Evolutionary conservation across 2,329 filamentous ascomycete genomes (phyloP), one percentile per base, ranked within the genome.

Genomic region (Lachnellula willkommii): DNA sequence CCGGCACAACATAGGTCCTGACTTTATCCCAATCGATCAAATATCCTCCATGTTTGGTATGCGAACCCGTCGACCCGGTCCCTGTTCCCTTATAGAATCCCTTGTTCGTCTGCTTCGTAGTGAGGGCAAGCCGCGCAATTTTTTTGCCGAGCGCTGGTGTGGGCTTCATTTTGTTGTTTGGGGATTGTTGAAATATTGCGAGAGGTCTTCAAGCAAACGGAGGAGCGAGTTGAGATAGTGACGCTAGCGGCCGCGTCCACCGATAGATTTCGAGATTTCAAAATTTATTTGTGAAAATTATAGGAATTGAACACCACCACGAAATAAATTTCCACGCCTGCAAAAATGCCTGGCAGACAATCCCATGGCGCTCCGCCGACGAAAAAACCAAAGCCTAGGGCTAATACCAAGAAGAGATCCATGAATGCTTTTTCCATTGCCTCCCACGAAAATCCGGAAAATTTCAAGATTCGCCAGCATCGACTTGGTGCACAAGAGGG

Each of bases 61-160:
- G 90, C 14, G 78, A 75, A 72, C 94, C 94, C 84, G 95, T 91
- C 43, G 88, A 84, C 1, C 94, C 94, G 1, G 90, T 87, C 47
- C 92, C 81, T 67, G 88, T 96, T 70, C 94, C 94, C 80, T 97
- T 97, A 84, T 99, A 99, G 83, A 87, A 99, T 65, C 92, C 93
- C 70, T 90, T 90, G 72, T 88, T 89, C 71, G 93, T 87, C 74
- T 94, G 87, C 76, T 99, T 99, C 64, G 93, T 95, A 12, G 90
- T 96, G 68, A 99, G 82, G 52, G 81, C 80, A 57, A 92, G 78
- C 69, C 93, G 90, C 73, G 85, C 82, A 68, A 90, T 81, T 56
- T 82, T 81, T 70, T 84, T 78, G 65, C 81, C 79, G 67, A 95
- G 84, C 61, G 76, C 71, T 67, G 82, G 78, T 15, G 88, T 89